A percentile compares a stretch with the other conserved stretches of the same genome.
Evolutionary conservation across 106 monocot genomes (phyloP).

Genomic region (Apostasia ramifera): DNA sequence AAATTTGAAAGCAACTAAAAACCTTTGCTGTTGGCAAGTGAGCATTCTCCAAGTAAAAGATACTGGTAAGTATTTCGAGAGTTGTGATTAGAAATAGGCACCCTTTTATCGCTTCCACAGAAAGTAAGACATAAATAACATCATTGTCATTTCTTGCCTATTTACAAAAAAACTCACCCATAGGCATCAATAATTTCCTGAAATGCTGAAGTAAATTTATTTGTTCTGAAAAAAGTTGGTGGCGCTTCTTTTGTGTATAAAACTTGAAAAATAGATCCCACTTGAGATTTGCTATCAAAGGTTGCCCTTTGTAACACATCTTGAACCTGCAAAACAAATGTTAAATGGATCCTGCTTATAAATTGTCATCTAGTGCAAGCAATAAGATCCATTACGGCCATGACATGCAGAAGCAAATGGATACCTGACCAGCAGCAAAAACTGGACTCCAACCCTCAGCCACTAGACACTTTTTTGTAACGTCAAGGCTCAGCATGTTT

Average conservation of each 20-base stretch:
- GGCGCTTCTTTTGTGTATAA: constrained; percentile 78
- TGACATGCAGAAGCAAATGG: background rate
- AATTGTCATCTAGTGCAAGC: constrained; percentile 1
- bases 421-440: constrained; percentile 68
- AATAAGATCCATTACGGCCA: background rate
- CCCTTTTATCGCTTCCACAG: too few species aligned
- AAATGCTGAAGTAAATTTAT: constrained; percentile 88
- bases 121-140: too few species aligned
- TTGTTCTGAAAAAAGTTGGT: constrained; percentile 89
- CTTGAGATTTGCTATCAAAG: constrained; percentile 93
- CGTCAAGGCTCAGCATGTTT: constrained; percentile 97
- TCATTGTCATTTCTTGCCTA: too few species aligned
- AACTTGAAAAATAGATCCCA: constrained; percentile 93
- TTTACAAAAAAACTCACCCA: constrained; percentile 48
- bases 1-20: too few species aligned
- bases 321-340: constrained; percentile 52
- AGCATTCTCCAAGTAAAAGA: too few species aligned
- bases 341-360: constrained; percentile 1
- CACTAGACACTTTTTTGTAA: constrained; percentile 93
- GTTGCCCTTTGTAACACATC: constrained; percentile 63
- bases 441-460: constrained; percentile 96
- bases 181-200: constrained; percentile 99
- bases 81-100: too few species aligned
- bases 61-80: too few species aligned
- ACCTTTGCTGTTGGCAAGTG: too few species aligned